A percentile compares a stretch with the other conserved stretches of the same genome.
These are phyloP conservation scores for Xylaria sp. DNA, from an alignment of 495 filamentous ascomycete species.

Conservation along the genomic window DNA sequence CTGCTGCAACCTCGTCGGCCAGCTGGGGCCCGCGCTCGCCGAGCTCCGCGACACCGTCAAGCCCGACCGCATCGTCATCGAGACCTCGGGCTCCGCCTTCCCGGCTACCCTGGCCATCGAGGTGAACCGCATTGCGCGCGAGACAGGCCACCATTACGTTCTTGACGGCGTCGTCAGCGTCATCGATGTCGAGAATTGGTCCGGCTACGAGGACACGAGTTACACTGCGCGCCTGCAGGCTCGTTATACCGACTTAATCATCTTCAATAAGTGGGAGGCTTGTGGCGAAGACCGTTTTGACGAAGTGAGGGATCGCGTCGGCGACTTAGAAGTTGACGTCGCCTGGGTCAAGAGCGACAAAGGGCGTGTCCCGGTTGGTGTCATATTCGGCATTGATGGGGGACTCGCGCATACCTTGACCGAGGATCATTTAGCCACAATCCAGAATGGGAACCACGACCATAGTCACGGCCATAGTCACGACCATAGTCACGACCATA, in stretches of 20 bases:
- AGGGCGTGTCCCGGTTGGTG: constrained; percentile 74
- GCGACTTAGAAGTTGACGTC: constrained; percentile 81
- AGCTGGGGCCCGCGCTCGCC: constrained; percentile 78
- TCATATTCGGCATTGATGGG: constrained; percentile 88
- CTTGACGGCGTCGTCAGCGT: constrained; percentile 93
- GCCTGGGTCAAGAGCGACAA: constrained; percentile 81
- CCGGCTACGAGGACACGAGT: constrained; percentile 89
- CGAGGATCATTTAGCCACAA: constrained; percentile 40
- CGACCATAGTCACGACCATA: constrained; percentile 48
- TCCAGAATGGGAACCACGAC: constrained; percentile 37
- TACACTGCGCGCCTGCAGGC: constrained; percentile 89
- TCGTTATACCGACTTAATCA: constrained; percentile 87
- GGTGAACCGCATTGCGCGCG: constrained; percentile 78
- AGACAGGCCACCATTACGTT: constrained; percentile 67
- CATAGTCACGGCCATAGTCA: constrained; percentile 50
- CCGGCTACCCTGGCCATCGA: constrained; percentile 91
- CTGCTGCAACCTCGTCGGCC: constrained; percentile 96
- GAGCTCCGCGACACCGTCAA: constrained; percentile 64
- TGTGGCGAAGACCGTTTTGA: constrained; percentile 77
- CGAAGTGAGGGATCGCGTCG: constrained; percentile 80
- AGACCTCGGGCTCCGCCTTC: constrained; percentile 88
- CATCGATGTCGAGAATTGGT: constrained; percentile 97
- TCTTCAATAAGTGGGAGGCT: constrained; percentile 95
- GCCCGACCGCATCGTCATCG: constrained; percentile 90
- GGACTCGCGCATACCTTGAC: constrained; percentile 69